Conservation (phyloP, 768 basidiomycete species). For the Lactarius psammicola region DNA sequence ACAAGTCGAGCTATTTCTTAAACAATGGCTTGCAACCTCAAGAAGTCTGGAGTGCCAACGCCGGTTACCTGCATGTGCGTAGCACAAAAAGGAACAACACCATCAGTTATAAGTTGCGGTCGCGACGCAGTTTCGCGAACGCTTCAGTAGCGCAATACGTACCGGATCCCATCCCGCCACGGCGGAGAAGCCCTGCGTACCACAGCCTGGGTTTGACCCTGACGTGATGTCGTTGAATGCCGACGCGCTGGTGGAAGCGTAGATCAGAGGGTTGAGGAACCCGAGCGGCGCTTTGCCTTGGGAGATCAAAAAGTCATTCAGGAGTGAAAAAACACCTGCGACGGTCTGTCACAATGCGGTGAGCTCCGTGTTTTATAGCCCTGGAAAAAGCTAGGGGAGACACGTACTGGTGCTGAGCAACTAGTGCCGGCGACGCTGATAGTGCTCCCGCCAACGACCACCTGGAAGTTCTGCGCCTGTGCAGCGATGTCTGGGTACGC, state of each 20-base stretch:
- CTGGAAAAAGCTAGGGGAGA: background rate
- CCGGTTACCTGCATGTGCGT: slow-evolving; percentile 31
- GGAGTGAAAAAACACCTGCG: slow-evolving; percentile 38
- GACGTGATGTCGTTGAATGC: slow-evolving; percentile 51
- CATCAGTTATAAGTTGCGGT: slow-evolving; percentile 15
- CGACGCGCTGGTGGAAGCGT: slow-evolving; percentile 26
- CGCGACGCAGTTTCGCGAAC: background rate
- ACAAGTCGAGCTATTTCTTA: slow-evolving; percentile 3
- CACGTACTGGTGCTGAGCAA: slow-evolving; percentile 36
- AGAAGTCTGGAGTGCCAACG: slow-evolving; percentile 36
- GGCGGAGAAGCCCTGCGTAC: slow-evolving; percentile 44
- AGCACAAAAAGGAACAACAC: background rate
- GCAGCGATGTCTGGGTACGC: slow-evolving; percentile 44
- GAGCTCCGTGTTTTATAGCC: background rate
- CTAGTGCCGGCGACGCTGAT: slow-evolving; percentile 47
- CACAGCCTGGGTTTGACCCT: slow-evolving; percentile 65
- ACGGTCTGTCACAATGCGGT: slow-evolving; percentile 25
- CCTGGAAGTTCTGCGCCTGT: slow-evolving; percentile 53
- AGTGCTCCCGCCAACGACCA: slow-evolving; percentile 49
- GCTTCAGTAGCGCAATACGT: background rate
- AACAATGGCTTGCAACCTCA: slow-evolving; percentile 33
- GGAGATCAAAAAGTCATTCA: slow-evolving; percentile 41
- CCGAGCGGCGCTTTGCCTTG: slow-evolving; percentile 37
- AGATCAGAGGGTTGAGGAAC: slow-evolving; percentile 43
- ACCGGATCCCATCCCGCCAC: slow-evolving; percentile 28